Evolutionary conservation across 2,329 filamentous ascomycete species (phyloP).

Genomic region (Colletotrichum plurivorum): DNA sequence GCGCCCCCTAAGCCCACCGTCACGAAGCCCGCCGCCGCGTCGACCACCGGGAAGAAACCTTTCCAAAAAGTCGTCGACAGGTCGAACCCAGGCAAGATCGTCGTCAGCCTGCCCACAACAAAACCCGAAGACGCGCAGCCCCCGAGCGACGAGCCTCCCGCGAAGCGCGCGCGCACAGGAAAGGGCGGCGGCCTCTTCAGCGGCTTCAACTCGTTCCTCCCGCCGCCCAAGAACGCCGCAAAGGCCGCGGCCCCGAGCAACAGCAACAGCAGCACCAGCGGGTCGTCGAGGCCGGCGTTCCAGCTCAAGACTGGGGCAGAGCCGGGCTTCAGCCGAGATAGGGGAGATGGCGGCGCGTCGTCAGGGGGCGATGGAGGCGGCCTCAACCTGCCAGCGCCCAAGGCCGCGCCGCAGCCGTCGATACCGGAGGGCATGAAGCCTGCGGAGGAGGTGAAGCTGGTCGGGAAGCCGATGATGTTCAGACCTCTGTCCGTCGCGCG

Average conservation of each 20-base stretch:
- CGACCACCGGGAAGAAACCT: conserved; percentile 62
- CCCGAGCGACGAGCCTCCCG: conserved; percentile 69
- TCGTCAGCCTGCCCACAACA: conserved; percentile 79
- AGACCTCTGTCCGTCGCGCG: conserved; percentile 88
- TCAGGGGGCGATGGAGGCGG: conserved; percentile 44
- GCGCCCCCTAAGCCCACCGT: conserved; percentile 45
- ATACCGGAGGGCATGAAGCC: conserved; percentile 70
- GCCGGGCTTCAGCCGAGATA: conserved; percentile 83
- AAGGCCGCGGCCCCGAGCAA: conserved; percentile 52
- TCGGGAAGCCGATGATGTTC: conserved; percentile 89
- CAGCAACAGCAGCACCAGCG: conserved; percentile 45
- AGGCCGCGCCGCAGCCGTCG: conserved; percentile 58
- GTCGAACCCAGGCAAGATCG: conserved; percentile 86
- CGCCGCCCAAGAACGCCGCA: conserved; percentile 79
- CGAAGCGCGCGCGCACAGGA: conserved; percentile 77
- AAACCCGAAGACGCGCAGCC: conserved; percentile 50
- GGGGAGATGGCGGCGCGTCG: conserved; percentile 62
- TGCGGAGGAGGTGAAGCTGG: conserved; percentile 76
- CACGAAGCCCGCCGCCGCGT: conserved; percentile 48
- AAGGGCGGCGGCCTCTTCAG: conserved; percentile 73
- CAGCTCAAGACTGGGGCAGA: conserved; percentile 87
- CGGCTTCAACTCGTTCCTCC: conserved; percentile 89
- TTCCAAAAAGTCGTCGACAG: conserved; percentile 88
- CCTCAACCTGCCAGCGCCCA: conserved; percentile 58
- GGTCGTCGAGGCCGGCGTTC: conserved; percentile 51